These are phyloP conservation scores for Agaricus blazei DNA, from an alignment of 768 basidiomycete species.

Conservation along the genomic window DNA sequence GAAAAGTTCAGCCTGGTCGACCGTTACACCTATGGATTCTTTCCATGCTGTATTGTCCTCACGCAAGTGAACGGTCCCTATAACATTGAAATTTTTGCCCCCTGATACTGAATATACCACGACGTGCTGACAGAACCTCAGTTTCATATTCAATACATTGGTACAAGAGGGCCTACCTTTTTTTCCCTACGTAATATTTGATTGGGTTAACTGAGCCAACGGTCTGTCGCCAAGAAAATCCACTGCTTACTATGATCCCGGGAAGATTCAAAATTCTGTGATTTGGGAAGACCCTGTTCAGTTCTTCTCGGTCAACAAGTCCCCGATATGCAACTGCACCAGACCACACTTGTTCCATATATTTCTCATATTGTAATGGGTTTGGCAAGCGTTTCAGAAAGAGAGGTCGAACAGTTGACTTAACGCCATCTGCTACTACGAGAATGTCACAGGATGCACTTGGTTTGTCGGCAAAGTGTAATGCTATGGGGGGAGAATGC, in stretches of 20 bases:
- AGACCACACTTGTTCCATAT: conserved; percentile 29
- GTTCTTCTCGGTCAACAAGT: conserved; percentile 22
- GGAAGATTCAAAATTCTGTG: conserved; percentile 18
- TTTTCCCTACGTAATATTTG: conserved; percentile 17
- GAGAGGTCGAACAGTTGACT: conserved; percentile 16
- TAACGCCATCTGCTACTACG: conserved; percentile 22
- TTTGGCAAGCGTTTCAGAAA: conserved; percentile 6
- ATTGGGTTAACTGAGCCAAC: too few relatives aligned
- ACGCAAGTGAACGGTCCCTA: conserved; percentile 25
- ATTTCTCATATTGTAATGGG: conserved; percentile 6
- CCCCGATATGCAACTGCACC: conserved; percentile 30
- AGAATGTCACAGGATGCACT: conserved; percentile 28
- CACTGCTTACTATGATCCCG: conserved; percentile 9
- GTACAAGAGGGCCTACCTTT: conserved; percentile 13
- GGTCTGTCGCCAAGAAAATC: not conserved
- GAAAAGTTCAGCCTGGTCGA: conserved; percentile 11
- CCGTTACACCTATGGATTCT: conserved; percentile 14
- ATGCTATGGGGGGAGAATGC: conserved; percentile 14
- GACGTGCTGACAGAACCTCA: conserved; percentile 28
- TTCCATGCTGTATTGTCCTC: conserved; percentile 12
- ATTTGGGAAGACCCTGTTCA: conserved; percentile 17
- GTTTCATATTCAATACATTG: not conserved
- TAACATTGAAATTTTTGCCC: conserved; percentile 43
- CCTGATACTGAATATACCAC: conserved; percentile 44
- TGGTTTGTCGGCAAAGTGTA: conserved; percentile 22